Conservation (phyloP, 1,284 basidiomycete genomes). For the Coniferiporia sulphurascens region DNA sequence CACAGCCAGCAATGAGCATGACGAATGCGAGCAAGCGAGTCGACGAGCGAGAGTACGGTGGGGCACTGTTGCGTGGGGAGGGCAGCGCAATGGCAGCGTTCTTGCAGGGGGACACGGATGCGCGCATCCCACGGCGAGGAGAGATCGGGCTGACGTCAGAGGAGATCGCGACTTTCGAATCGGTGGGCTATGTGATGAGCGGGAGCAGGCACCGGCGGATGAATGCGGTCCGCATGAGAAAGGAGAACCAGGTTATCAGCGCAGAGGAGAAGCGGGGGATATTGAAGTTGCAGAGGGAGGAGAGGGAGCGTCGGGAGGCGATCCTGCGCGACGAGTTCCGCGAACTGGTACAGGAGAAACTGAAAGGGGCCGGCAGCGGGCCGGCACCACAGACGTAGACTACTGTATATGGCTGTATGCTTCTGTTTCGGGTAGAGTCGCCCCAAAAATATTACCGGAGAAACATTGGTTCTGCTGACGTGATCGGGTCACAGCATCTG, state of each 20-base stretch:
- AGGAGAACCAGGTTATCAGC: conserved; percentile 98
- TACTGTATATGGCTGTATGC: not conserved
- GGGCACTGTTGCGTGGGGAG: conserved; percentile 88
- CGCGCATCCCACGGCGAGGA: conserved; percentile 95
- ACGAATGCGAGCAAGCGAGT: conserved; percentile 42
- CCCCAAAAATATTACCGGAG: too few relatives aligned
- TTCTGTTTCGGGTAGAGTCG: too few relatives aligned
- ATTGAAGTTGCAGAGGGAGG: conserved; percentile 89
- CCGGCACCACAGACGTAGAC: too few relatives aligned
- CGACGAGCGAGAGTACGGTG: conserved; percentile 79
- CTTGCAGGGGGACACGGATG: conserved; percentile 72
- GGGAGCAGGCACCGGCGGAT: conserved; percentile 89
- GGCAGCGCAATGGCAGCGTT: conserved; percentile 96
- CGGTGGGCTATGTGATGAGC: conserved; percentile 97
- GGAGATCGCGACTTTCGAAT: conserved; percentile 84
- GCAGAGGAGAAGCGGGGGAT: conserved; percentile 97
- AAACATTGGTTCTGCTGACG: not conserved
- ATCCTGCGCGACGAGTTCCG: conserved; percentile 78
- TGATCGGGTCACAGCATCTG: not conserved
- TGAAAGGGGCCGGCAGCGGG: conserved; percentile 39
- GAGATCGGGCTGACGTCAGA: conserved; percentile 91
- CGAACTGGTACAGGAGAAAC: conserved; percentile 69
- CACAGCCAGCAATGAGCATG: conserved; percentile 48
- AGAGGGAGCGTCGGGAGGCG: conserved; percentile 83
- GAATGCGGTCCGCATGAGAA: conserved; percentile 97